Conservation (phyloP, 495 filamentous ascomycete species). For the Penicillium simplicissimum region DNA sequence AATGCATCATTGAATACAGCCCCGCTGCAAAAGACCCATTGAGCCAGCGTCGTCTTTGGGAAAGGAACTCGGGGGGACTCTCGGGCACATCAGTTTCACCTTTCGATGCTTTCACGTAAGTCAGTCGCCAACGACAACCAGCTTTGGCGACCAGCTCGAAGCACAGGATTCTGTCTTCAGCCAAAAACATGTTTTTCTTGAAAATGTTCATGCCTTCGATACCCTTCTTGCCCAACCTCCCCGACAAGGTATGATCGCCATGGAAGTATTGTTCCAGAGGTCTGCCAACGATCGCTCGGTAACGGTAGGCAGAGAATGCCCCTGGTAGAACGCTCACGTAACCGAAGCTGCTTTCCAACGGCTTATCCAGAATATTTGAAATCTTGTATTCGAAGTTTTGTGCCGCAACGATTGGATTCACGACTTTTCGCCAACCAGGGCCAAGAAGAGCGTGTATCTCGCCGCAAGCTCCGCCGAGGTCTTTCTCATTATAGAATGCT, state of each 20-base stretch:
- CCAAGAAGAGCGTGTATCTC: conserved; percentile 98
- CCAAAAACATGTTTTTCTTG: conserved; percentile 99
- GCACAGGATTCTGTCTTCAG: conserved; percentile 98
- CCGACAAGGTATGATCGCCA: conserved; percentile 93
- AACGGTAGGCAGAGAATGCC: conserved; percentile 97
- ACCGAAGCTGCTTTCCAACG: conserved; percentile 91
- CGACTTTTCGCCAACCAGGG: conserved; percentile 78
- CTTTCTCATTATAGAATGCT: conserved; percentile 97
- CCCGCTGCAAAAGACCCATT: conserved; percentile 93
- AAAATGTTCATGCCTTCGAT: conserved; percentile 99
- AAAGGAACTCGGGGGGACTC: conserved; percentile 81
- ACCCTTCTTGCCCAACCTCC: conserved; percentile 91
- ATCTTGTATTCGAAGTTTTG: conserved; percentile 99
- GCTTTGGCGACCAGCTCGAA: conserved; percentile 98
- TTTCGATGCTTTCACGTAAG: conserved; percentile 96
- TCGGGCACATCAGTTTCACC: conserved; percentile 97
- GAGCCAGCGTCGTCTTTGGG: conserved; percentile 85
- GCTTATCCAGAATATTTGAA: conserved; percentile 96
- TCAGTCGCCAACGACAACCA: conserved; percentile 95
- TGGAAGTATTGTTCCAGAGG: conserved; percentile 98
- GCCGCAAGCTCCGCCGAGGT: conserved; percentile 95
- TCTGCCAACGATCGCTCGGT: conserved; percentile 94
- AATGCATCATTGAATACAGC: conserved; percentile 92
- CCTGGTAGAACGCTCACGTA: conserved; percentile 95
- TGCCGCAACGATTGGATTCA: conserved; percentile 91